Evolutionary conservation across 352 stramenopile genomes (phyloP).

Genomic region (Phytophthora pisi): DNA sequence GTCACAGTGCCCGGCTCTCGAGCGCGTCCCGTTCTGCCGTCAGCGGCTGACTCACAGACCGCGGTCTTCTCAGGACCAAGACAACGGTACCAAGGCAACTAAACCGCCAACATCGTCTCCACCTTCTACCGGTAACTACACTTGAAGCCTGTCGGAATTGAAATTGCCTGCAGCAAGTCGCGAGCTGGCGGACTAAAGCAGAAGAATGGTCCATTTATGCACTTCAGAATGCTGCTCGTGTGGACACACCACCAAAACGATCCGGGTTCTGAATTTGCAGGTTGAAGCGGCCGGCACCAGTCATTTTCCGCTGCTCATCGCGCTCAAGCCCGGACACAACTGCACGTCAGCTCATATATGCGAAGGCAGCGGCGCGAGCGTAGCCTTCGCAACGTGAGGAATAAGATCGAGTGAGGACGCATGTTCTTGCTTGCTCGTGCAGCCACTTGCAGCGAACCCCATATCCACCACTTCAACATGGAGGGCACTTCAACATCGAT

Average conservation of each 20-base stretch:
- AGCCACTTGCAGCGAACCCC: background rate
- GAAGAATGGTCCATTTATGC: background rate
- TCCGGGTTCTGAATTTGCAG: slow-evolving; percentile 10
- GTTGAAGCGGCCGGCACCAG: slow-evolving; percentile 7
- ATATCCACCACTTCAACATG: background rate
- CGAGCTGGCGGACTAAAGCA: background rate
- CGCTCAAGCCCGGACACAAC: background rate
- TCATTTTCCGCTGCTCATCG: slow-evolving; percentile 14
- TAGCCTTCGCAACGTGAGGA: background rate
- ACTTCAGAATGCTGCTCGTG: background rate
- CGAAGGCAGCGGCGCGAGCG: background rate
- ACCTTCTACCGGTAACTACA: background rate
- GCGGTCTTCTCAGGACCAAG: background rate
- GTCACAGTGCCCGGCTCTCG: background rate
- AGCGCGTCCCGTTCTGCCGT: background rate
- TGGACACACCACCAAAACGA: slow-evolving; percentile 25
- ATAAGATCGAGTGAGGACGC: slow-evolving; percentile 4
- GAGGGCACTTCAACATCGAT: slow-evolving; percentile 2
- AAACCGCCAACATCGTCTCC: background rate
- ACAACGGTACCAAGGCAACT: background rate
- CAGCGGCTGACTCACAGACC: background rate
- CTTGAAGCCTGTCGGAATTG: background rate
- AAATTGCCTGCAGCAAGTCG: background rate
- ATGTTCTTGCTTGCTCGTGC: background rate
- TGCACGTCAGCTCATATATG: slow-evolving; percentile 8